These are phyloP conservation scores for Shiraia sp. DNA, from an alignment of 2,329 filamentous ascomycete genomes.

Conservation along the genomic window DNA sequence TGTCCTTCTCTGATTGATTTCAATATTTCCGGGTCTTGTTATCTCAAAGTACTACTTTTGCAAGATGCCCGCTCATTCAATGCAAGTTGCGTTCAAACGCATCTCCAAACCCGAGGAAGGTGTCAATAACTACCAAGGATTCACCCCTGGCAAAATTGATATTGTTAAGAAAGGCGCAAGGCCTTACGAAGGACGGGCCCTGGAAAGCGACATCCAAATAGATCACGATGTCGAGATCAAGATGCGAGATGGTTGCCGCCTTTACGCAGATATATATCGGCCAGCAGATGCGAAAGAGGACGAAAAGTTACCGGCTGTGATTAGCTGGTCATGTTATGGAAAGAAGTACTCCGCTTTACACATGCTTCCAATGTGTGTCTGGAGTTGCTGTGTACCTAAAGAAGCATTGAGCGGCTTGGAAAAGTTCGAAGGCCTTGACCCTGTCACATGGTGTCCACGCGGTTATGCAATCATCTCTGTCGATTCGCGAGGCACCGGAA, in stretches of 20 bases:
- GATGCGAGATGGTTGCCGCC: conserved; percentile 47
- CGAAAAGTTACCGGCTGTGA: conserved; percentile 48
- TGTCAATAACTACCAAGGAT: conserved; percentile 48
- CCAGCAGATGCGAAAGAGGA: conserved; percentile 35
- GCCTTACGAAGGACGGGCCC: conserved; percentile 40
- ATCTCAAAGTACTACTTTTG: not conserved
- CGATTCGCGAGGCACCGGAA: conserved; percentile 34
- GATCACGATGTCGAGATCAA: conserved; percentile 52
- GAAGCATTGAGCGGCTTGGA: conserved; percentile 37
- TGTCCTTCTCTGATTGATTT: not conserved
- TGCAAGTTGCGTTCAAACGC: conserved; percentile 34
- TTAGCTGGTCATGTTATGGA: conserved; percentile 52
- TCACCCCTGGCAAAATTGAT: conserved; percentile 46
- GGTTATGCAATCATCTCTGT: conserved; percentile 43
- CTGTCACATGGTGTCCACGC: conserved; percentile 37
- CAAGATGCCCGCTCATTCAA: conserved; percentile 35
- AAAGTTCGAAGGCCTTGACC: conserved; percentile 52
- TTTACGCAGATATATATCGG: conserved; percentile 53
- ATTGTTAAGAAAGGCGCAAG: conserved; percentile 46
- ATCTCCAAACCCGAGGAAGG: conserved; percentile 44
- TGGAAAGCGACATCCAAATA: conserved; percentile 47
- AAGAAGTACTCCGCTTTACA: conserved; percentile 49
- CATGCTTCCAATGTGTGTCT: conserved; percentile 46
- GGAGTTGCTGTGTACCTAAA: conserved; percentile 44
- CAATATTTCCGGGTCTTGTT: not conserved